Evolutionary conservation across 1,284 basidiomycete genomes (phyloP), one percentile per base, ranked within the genome.

Genomic region (Cutaneotrichosporon cutaneum): DNA sequence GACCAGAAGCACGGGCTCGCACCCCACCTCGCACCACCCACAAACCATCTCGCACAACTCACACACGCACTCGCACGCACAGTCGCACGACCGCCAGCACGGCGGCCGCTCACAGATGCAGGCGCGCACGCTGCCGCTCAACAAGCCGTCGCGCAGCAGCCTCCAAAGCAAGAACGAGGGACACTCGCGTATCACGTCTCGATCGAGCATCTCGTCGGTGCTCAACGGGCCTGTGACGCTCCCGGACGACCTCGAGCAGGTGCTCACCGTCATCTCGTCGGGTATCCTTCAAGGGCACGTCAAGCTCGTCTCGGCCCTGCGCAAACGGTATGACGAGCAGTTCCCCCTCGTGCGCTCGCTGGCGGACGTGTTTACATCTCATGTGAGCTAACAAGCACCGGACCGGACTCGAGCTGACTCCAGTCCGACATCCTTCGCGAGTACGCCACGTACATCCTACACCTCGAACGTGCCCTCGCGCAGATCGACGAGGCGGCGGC

Each of bases 361-460:
- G 39, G 93, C 93, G 39, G 92, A 95, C 70, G 90, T 96, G 14
- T 97, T 96, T 79, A 90, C 92, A 36, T 86, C 89, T 14, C 93
- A 93, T 79, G 94, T 94, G 73, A 80, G 90, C 83, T 24, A 2
- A 18, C 14, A 7, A 32, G 30, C 30, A 8, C 8, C n/a, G n/a
- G n/a, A 13, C 7, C 1, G 7, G 3, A n/a, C 35, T 36, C n/a
- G n/a, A 24, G 21, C 51, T 62, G 60, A 56, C 51, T 27, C 2
- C 75, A 96, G 92, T 90, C 92, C 8, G 89, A 92, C 77, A 91
- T 97, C 59, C 87, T 97, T 61, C 86, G 89, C 63, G 91, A 92
- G 62, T 97, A 97, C 80, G 89, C 90, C 0, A 90, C 87, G 52
- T 97, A 94, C 75, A 91, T 97, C 26, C 81, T 95, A 26, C 92